Conservation (phyloP, 2,329 filamentous ascomycete genomes). For the Coniochaeta sp. region DNA sequence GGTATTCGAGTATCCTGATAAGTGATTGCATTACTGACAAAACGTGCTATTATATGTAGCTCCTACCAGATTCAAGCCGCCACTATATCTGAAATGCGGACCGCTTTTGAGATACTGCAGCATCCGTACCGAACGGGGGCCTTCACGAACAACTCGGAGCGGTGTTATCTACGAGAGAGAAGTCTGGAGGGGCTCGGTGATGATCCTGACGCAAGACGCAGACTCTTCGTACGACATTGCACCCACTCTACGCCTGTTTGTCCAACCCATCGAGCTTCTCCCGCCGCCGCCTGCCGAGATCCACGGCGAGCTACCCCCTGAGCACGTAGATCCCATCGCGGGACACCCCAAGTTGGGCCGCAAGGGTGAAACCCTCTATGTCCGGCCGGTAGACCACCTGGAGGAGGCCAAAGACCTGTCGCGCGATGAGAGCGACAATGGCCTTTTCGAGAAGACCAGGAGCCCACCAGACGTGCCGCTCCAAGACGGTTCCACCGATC, state of each 20-base stretch:
- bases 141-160: constrained; percentile 27
- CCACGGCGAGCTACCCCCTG: constrained; percentile 60
- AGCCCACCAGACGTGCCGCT: constrained; percentile 41
- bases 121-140: constrained; percentile 56
- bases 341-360: constrained; percentile 81
- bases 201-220: constrained; percentile 88
- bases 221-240: constrained; percentile 75
- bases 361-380: constrained; percentile 79
- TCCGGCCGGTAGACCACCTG: constrained; percentile 81
- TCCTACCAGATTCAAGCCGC: constrained; percentile 72
- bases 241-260: constrained; percentile 77
- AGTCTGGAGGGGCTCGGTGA: constrained; percentile 86
- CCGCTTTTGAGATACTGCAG: constrained; percentile 87
- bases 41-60: constrained; percentile 23
- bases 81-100: constrained; percentile 80
- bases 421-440: constrained; percentile 68
- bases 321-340: constrained; percentile 84
- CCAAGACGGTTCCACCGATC: constrained; percentile 35
- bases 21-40: background rate
- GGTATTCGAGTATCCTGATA: background rate
- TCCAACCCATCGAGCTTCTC: constrained; percentile 75
- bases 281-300: constrained; percentile 69
- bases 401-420: constrained; percentile 75
- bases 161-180: constrained; percentile 50
- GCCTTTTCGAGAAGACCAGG: constrained; percentile 67